Base-by-base conservation (phyloP, 306 rosid species). In the Ziziphus jujuba region DNA sequence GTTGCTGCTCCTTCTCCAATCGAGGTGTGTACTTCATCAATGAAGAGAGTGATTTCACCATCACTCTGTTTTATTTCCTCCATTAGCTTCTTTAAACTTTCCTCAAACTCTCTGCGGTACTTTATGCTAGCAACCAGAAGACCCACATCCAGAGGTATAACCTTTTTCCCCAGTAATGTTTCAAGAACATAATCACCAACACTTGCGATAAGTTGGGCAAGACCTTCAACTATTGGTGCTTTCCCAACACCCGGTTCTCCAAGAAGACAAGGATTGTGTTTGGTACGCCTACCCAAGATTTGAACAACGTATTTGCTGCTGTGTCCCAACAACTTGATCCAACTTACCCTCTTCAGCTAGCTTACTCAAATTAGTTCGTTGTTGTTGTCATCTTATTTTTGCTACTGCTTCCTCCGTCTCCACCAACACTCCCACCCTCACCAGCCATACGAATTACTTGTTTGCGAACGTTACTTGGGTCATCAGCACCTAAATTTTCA, bases 381-480 rank as follows among this genome's bases (percentile, higher is more conserved):
- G 90, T 70, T 93, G 99, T 93, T 57, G 99, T 97, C 92, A 77
- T 90, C 85, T 93, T 90, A 64, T 84, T 93, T 69, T n/a, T n/a
- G n/a, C 91, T 83, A 68, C 93, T 88, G 83, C 85, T 84, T 72
- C 93, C 92, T 67, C 89, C 85, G 38, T 95, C 97, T 75, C 87
- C 96, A 71, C 91, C 85, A 55, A 95, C 93, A 54, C 88, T 84
- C 71, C 86, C 97, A 75, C 96, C 88, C 99, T 90, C 97, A 78
- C 99, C 99, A 48, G 90, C 97, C 99, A 93, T 93, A 66, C 99
- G 97, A 80, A 90, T 86, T 77, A 75, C 99, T 97, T 90, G 97
- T 20, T 96, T 87, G 36, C 97, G 96, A 63, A 92, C 90, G 71
- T 90, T 92, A 69, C 87, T 81, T 19, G 97, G 98, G 59, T n/a